A percentile compares a stretch with the other conserved stretches of the same genome.
phyloP scores from a whole-genome alignment of 371 early-diverging fungal genomes.

The Aphelidium insulamus region DNA sequence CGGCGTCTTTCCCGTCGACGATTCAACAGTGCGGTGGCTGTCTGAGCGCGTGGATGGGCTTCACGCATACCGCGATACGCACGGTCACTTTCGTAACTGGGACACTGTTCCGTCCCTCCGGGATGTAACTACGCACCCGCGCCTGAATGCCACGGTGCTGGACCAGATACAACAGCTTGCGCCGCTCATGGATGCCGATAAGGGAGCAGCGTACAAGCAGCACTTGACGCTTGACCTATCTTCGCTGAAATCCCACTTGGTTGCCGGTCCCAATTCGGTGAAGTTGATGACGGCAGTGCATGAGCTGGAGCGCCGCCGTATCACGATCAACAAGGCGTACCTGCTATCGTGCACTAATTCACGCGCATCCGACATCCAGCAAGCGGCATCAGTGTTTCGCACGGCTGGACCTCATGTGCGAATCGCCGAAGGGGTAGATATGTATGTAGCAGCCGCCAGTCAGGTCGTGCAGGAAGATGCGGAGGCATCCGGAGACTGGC shows the following conservation, averaged over 20 bases:
- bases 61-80: too few species aligned
- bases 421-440: conserved; percentile 64
- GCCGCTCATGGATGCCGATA: conserved; percentile 15
- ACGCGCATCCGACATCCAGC: conserved; percentile 56
- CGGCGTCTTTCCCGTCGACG: conserved; percentile 82
- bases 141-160: conserved; percentile 42
- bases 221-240: conserved; percentile 63
- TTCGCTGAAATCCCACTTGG: conserved; percentile 59
- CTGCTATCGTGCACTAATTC: conserved; percentile 87
- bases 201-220: conserved; percentile 57
- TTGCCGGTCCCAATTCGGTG: conserved; percentile 85
- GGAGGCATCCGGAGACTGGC: conserved; percentile 67
- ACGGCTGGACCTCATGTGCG: conserved; percentile 13
- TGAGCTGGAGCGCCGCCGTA: conserved; percentile 37
- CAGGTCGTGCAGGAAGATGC: conserved; percentile 71
- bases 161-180: conserved; percentile 23
- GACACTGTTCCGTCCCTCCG: conserved; percentile 15
- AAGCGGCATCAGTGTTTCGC: conserved; percentile 62
- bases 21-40: conserved; percentile 42
- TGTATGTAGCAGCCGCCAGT: conserved; percentile 84
- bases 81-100: conserved; percentile 20
- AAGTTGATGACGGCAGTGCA: conserved; percentile 60
- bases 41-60: conserved; percentile 33
- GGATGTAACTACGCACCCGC: conserved; percentile 26
- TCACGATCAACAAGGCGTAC: conserved; percentile 80